Percentiles rank a stretch among this genome's conserved stretches.
Conservation (phyloP, 2,329 filamentous ascomycete species). For the Colletotrichum sp. region DNA sequence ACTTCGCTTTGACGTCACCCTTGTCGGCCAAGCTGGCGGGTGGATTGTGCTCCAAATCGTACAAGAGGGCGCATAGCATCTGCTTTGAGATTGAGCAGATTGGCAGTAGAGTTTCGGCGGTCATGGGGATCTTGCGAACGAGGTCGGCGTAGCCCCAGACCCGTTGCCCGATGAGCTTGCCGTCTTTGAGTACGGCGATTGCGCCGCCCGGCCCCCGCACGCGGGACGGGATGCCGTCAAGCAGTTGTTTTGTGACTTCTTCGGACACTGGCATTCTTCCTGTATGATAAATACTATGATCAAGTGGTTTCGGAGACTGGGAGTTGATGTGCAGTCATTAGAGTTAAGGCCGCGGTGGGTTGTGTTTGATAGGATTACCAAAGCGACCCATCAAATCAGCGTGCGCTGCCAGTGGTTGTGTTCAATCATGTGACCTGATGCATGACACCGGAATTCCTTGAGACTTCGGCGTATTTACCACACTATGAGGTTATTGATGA, state of each 20-base stretch:
- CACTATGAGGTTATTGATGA: too few relatives aligned
- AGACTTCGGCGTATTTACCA: too few relatives aligned
- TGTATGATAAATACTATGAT: neutral
- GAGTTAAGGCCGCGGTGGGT: neutral
- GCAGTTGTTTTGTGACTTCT: neutral
- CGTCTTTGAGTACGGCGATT: constrained; percentile 46
- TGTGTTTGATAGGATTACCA: neutral
- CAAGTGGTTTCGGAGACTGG: neutral
- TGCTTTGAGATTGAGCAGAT: constrained; percentile 54
- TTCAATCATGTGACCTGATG: neutral
- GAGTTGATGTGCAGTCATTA: neutral
- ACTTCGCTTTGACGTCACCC: constrained; percentile 28
- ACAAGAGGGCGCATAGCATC: constrained; percentile 42
- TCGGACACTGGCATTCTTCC: neutral
- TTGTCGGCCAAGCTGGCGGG: constrained; percentile 34
- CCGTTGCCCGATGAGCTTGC: constrained; percentile 40
- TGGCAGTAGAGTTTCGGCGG: constrained; percentile 39
- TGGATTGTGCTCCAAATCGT: constrained; percentile 34
- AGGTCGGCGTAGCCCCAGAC: constrained; percentile 50
- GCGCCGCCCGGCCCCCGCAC: constrained; percentile 45
- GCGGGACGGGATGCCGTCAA: neutral
- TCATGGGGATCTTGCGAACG: constrained; percentile 39
- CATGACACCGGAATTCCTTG: too few relatives aligned
- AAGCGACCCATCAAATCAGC: neutral
- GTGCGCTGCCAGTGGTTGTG: neutral